Evolutionary conservation across 2,329 filamentous ascomycete species (phyloP), one percentile per base, ranked within the genome.

Genomic region (Rhynchosporium agropyri): DNA sequence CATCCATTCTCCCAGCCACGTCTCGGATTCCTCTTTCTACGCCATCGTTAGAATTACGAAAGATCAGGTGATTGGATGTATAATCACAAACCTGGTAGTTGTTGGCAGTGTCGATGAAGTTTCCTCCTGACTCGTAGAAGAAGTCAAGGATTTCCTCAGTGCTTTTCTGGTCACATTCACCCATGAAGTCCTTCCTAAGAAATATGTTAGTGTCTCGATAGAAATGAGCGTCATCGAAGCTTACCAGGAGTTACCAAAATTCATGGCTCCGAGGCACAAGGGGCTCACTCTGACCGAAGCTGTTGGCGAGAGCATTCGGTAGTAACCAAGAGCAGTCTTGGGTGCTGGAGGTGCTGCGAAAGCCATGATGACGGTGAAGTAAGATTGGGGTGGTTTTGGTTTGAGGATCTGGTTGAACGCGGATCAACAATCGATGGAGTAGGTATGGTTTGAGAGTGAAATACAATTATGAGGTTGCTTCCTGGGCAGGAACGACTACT

Each of bases 1-100:
- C 84, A 89, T 88, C 87, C 88, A 91, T 68, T 89, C 86, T 42
- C 89, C 89, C 62, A 91, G 78, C 84, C 87, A 88, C 58, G 71
- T 74, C 74, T 91, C 88, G 0, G 83, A 86, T 69, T 87, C 75
- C 58, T 83, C 84, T 63, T 80, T 68, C 68, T 87, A 82, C 38
- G 10, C n/a, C 9, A 48, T 33, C 3, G 8, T 63, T 26, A 59
- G 56, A 42, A 46, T 7, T 15, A 4, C 28, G 10, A 31, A 36
- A 20, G 20, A 3, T 20, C 3, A 43, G 20, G 28, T 46, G 46
- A 20, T 38, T 20, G 20, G 20, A 20, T 28, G 46, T 13, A n/a
- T 20, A 13, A 12, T 31, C 7, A 4, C 61, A 48, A 42, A 67
- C 68, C 45, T 72, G 87, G 75, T 91, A 91, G 74, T 87, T 87